Evolutionary conservation across 2,329 filamentous ascomycete genomes (phyloP).

Genomic region (Aspergillus sp.): DNA sequence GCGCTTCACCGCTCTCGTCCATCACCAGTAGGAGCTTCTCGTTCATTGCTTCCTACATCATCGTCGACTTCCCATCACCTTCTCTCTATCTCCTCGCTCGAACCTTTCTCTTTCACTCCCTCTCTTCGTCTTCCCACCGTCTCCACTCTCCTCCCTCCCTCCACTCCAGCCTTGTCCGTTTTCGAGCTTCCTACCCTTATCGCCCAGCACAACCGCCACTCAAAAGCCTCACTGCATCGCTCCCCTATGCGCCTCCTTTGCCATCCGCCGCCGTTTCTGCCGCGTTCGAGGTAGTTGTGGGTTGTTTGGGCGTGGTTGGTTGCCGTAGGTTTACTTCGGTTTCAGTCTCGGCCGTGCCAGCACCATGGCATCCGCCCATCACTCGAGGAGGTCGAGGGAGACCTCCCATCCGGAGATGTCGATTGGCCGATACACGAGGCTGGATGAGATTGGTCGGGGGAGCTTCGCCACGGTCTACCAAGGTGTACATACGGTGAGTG

Average conservation of each 20-base stretch:
- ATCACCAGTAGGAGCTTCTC: background rate
- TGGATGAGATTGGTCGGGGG: conserved; percentile 91
- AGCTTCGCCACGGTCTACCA: conserved; percentile 96
- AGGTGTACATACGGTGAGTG: conserved; percentile 75
- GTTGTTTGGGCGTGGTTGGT: conserved; percentile 27
- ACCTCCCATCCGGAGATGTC: conserved; percentile 34
- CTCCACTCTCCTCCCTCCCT: background rate
- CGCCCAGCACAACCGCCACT: conserved; percentile 10
- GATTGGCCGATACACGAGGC: conserved; percentile 76
- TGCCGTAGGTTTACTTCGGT: conserved; percentile 15
- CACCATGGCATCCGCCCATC: conserved; percentile 44
- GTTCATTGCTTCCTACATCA: background rate
- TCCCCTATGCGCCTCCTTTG: conserved; percentile 36
- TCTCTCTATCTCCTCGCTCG: conserved; percentile 7
- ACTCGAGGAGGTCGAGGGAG: conserved; percentile 42
- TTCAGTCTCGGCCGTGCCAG: conserved; percentile 24
- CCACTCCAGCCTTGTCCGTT: conserved; percentile 4
- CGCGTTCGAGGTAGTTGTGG: conserved; percentile 38
- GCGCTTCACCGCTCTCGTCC: conserved; percentile 21
- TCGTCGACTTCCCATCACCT: background rate
- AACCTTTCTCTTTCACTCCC: no score
- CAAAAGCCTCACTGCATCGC: conserved; percentile 13
- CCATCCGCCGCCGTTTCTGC: conserved; percentile 21
- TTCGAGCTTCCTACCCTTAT: conserved; percentile 2
- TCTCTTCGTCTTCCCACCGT: no score